These are phyloP conservation scores for Fomes fomentarius DNA, from an alignment of 1,284 basidiomycete species.

Conservation along the genomic window DNA sequence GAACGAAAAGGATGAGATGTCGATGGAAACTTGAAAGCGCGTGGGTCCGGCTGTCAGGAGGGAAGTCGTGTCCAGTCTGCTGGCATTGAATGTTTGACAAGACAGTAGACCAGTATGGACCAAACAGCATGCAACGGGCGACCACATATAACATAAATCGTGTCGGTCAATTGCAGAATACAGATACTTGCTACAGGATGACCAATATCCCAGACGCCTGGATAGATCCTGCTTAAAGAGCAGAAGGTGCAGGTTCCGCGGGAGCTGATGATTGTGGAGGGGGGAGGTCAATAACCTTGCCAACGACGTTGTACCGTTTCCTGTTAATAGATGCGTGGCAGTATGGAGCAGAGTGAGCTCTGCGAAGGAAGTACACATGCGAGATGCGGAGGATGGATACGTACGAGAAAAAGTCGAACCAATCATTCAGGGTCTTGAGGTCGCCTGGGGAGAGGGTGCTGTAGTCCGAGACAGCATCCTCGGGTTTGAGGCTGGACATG, in stretches of 20 bases:
- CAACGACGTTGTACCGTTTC: slow-evolving; percentile 86
- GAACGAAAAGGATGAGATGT: too few species aligned
- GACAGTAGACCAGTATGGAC: too few species aligned
- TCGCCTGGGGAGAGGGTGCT: slow-evolving; percentile 77
- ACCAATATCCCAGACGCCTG: too few species aligned
- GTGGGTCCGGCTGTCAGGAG: too few species aligned
- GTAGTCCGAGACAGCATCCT: slow-evolving; percentile 91
- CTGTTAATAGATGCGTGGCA: slow-evolving; percentile 42
- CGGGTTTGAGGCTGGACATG: slow-evolving; percentile 84
- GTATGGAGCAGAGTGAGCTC: neutral
- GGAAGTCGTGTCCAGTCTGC: too few species aligned
- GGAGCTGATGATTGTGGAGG: slow-evolving; percentile 3
- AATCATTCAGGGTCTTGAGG: slow-evolving; percentile 87
- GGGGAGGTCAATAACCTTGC: slow-evolving; percentile 57
- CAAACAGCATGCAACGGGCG: neutral
- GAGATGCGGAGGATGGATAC: slow-evolving; percentile 29
- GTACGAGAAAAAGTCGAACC: slow-evolving; percentile 81
- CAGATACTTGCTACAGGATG: neutral
- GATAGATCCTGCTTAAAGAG: too few species aligned
- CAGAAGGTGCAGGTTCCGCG: too few species aligned
- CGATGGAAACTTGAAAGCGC: too few species aligned
- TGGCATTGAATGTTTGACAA: too few species aligned
- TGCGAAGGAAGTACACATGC: neutral
- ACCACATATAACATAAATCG: neutral
- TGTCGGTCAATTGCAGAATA: neutral